A percentile compares a stretch with the other conserved stretches of the same genome.
phyloP scores from a whole-genome alignment of 768 basidiomycete species.

The Xerocomus spinulosus region DNA sequence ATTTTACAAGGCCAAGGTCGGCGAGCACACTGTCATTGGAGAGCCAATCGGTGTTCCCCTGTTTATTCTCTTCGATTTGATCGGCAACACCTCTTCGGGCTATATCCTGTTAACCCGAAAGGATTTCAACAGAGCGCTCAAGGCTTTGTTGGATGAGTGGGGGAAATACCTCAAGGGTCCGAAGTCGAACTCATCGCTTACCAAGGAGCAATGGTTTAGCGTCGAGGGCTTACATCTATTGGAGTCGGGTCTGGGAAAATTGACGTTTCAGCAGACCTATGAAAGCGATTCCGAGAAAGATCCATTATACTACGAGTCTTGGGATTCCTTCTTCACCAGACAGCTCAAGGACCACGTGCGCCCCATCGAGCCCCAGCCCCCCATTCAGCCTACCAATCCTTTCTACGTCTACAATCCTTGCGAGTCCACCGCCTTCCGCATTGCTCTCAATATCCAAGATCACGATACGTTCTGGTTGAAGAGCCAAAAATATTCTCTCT shows the following conservation, averaged over 20 bases:
- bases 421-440: slow-evolving; percentile 43
- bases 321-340: neutral
- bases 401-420: slow-evolving; percentile 41
- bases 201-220: neutral
- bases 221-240: neutral
- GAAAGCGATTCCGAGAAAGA: neutral
- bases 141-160: neutral
- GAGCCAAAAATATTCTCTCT: slow-evolving; percentile 51
- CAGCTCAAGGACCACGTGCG: neutral
- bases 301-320: neutral
- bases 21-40: neutral
- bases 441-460: slow-evolving; percentile 33
- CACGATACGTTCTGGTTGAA: slow-evolving; percentile 57
- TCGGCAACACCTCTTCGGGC: neutral
- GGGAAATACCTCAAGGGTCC: neutral
- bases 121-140: neutral
- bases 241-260: neutral
- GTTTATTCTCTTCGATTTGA: neutral
- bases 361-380: neutral
- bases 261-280: neutral
- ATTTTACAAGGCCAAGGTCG: slow-evolving; percentile 1
- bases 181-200: neutral
- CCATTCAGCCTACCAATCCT: neutral
- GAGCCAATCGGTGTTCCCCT: neutral
- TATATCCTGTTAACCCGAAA: neutral